Evolutionary conservation across 345 rosid genomes (phyloP).

Genomic region (Abelmoschus esculentus): DNA sequence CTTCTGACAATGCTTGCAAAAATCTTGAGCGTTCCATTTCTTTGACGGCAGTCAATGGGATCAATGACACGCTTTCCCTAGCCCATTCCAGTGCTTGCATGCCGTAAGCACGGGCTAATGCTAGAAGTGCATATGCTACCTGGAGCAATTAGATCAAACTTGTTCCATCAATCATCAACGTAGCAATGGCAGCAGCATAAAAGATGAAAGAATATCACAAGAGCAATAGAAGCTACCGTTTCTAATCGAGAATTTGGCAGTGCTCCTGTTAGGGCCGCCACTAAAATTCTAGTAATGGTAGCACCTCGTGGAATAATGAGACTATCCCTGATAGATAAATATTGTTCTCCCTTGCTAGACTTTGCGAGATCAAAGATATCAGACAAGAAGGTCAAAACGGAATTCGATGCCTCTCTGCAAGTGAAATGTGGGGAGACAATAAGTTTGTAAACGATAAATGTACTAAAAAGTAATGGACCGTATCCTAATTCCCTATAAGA

Average conservation of each 20-base stretch:
- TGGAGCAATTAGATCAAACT: slow-evolving; percentile 11
- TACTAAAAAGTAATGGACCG: not conserved
- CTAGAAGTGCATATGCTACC: slow-evolving; percentile 75
- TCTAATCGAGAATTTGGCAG: slow-evolving; percentile 93
- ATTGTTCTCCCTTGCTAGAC: slow-evolving; percentile 54
- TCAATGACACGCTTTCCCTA: slow-evolving; percentile 49
- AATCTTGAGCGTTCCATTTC: slow-evolving; percentile 68
- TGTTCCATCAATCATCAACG: not conserved
- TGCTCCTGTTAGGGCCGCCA: slow-evolving; percentile 91
- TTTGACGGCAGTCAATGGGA: slow-evolving; percentile 69
- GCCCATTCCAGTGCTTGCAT: slow-evolving; percentile 76
- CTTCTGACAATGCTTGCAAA: slow-evolving; percentile 62
- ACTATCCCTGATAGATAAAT: slow-evolving; percentile 50
- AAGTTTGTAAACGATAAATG: not conserved
- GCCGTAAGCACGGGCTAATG: slow-evolving; percentile 60
- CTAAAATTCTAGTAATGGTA: slow-evolving; percentile 64
- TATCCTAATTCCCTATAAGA: not conserved
- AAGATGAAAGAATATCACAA: not conserved
- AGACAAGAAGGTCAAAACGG: slow-evolving; percentile 82
- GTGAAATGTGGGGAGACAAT: not conserved
- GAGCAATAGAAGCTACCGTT: slow-evolving; percentile 38
- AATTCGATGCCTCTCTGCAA: slow-evolving; percentile 91
- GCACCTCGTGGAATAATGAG: slow-evolving; percentile 83
- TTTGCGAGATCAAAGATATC: slow-evolving; percentile 83
- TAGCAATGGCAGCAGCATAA: not conserved